A percentile compares a stretch with the other conserved stretches of the same genome.
phyloP scores from a whole-genome alignment of 768 basidiomycete species.

The Boletus sp. region DNA sequence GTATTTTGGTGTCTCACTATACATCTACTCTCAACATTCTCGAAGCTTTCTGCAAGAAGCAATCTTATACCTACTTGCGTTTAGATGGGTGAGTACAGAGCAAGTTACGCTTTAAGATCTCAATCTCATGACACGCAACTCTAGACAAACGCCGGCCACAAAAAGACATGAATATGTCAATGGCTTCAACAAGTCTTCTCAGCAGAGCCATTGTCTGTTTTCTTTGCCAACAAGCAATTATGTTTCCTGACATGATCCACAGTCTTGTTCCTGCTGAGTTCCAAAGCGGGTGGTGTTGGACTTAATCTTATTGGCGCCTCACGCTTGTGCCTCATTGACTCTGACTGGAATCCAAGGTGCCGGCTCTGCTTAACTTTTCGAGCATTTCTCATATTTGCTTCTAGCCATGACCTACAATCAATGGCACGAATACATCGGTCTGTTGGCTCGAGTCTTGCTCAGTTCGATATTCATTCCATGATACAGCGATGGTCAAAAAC shows the following conservation, averaged over 20 bases:
- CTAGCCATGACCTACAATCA: constrained; percentile 87
- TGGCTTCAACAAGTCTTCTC: constrained; percentile 77
- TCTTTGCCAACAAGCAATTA: not conserved
- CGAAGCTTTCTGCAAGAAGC: constrained; percentile 79
- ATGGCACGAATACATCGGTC: constrained; percentile 97
- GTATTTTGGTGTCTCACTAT: constrained; percentile 94
- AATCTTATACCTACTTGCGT: constrained; percentile 74
- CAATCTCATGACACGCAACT: not conserved
- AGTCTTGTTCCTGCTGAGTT: constrained; percentile 92
- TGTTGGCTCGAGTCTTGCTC: constrained; percentile 8
- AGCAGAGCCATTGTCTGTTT: constrained; percentile 64
- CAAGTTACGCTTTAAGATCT: not conserved
- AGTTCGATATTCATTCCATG: constrained; percentile 6
- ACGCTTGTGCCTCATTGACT: constrained; percentile 81
- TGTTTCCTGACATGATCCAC: constrained; percentile 3
- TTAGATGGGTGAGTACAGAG: constrained; percentile 69
- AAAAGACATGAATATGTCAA: constrained; percentile 89
- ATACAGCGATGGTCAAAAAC: constrained; percentile 88
- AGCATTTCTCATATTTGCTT: not conserved
- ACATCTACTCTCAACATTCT: constrained; percentile 92
- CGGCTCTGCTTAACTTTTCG: not conserved
- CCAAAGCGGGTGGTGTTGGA: constrained; percentile 94
- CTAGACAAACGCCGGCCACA: constrained; percentile 68
- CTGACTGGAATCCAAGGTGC: constrained; percentile 92
- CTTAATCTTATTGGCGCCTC: constrained; percentile 93